A percentile compares a stretch with the other conserved stretches of the same genome.
phyloP scores from a whole-genome alignment of 2,329 filamentous ascomycete species.

The Aspergillus sp. region DNA sequence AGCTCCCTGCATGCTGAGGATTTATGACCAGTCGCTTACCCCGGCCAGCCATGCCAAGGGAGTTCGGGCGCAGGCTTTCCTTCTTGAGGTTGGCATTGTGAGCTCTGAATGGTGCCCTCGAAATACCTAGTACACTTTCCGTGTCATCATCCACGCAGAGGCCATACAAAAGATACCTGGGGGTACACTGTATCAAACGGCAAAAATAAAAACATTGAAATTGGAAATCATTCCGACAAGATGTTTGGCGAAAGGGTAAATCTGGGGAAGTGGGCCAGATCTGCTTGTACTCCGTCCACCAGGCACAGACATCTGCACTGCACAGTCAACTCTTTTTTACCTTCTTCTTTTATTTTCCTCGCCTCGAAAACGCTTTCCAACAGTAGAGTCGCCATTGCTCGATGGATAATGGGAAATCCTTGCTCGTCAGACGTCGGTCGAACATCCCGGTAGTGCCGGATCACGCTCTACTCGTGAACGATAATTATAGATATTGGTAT shows the following conservation, averaged over 20 bases:
- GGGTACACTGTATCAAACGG: too few relatives aligned
- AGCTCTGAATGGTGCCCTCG: not conserved
- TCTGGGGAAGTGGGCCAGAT: constrained; percentile 26
- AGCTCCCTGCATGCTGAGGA: constrained; percentile 11
- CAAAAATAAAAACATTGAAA: too few relatives aligned
- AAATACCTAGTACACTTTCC: not conserved
- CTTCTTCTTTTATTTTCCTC: not conserved
- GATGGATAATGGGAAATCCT: too few relatives aligned
- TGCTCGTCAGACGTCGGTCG: too few relatives aligned
- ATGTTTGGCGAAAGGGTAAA: constrained; percentile 7
- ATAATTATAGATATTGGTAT: not conserved
- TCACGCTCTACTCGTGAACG: not conserved
- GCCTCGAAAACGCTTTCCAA: too few relatives aligned
- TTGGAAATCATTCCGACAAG: not conserved
- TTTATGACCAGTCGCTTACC: constrained; percentile 12
- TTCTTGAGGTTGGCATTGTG: not conserved
- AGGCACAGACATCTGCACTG: constrained; percentile 15
- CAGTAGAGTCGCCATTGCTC: too few relatives aligned
- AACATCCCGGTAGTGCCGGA: not conserved
- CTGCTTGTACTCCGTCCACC: constrained; percentile 13
- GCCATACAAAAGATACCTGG: too few relatives aligned
- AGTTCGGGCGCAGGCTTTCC: not conserved
- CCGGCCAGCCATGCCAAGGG: not conserved
- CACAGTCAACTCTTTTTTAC: not conserved
- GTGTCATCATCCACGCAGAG: not conserved